Percentiles rank a stretch among this genome's conserved stretches.
Evolutionary conservation across 1,139 yeast genomes (phyloP).

Genomic region (Martiniozyma asiatica): DNA sequence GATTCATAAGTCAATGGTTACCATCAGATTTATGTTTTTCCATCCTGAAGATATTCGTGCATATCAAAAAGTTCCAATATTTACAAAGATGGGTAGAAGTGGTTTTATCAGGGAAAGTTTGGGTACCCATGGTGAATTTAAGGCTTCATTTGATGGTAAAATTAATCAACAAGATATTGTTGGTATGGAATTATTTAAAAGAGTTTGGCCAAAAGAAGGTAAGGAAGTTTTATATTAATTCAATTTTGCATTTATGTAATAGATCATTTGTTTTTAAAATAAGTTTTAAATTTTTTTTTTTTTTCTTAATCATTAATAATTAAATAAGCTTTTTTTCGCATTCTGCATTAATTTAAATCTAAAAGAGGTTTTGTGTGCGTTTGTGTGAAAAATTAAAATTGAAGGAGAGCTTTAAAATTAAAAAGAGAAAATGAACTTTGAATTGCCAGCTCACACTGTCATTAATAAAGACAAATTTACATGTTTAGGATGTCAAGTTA

Average conservation of each 20-base stretch:
- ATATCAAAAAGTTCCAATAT: conserved; percentile 87
- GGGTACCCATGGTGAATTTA: conserved; percentile 98
- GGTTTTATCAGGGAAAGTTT: conserved; percentile 91
- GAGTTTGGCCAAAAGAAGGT: conserved; percentile 69
- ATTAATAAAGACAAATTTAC: conserved; percentile 33
- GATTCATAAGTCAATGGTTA: conserved; percentile 85
- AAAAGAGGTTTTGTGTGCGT: no score
- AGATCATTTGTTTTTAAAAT: neutral
- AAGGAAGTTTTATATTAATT: conserved; percentile 2
- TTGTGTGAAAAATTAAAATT: no score
- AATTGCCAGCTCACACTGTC: no score
- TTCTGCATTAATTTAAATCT: no score
- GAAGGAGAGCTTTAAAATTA: no score
- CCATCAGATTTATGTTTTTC: conserved; percentile 96
- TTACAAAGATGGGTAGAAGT: conserved; percentile 82
- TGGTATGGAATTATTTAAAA: conserved; percentile 87
- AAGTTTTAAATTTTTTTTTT: neutral
- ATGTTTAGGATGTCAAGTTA: conserved; percentile 79
- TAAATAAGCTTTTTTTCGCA: neutral
- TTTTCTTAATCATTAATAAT: neutral
- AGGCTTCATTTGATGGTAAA: conserved; percentile 89
- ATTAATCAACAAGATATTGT: conserved; percentile 85
- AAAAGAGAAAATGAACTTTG: no score
- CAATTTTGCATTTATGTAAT: no score
- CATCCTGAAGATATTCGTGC: conserved; percentile 78